A percentile compares a stretch with the other conserved stretches of the same genome.
These are phyloP conservation scores for Termitomyces sp. DNA, from an alignment of 768 basidiomycete genomes.

Conservation along the genomic window DNA sequence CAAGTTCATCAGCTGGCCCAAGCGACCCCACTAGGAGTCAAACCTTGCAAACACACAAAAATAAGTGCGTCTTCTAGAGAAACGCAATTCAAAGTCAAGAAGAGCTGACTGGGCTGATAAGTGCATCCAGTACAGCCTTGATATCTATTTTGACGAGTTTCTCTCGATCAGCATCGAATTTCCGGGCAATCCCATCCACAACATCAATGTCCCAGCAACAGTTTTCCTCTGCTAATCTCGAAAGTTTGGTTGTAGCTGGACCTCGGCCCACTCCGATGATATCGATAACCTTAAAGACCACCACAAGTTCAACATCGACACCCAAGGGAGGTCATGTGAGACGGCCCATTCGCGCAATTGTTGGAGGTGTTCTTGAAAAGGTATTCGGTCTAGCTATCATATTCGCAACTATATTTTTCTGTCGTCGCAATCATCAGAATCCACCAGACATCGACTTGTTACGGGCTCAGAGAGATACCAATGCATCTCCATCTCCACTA, in stretches of 20 bases:
- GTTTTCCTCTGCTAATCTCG: too few species aligned
- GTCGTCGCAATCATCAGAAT: not conserved
- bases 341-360: not conserved
- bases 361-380: slow-evolving; percentile 2
- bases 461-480: not conserved
- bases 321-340: not conserved
- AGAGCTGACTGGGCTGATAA: not conserved
- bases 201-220: too few species aligned
- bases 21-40: too few species aligned
- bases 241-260: too few species aligned
- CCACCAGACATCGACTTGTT: not conserved
- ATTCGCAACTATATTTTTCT: not conserved
- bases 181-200: not conserved
- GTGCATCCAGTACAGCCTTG: not conserved
- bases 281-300: not conserved
- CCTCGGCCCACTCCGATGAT: too few species aligned
- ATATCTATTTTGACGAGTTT: not conserved
- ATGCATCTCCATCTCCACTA: not conserved
- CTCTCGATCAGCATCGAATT: not conserved
- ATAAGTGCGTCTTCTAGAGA: not conserved
- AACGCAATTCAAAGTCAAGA: not conserved
- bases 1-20: too few species aligned
- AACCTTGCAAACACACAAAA: too few species aligned
- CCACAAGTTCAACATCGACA: not conserved
- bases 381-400: not conserved